Conservation (phyloP, 331 rosid species). For the Malus hybrid region DNA sequence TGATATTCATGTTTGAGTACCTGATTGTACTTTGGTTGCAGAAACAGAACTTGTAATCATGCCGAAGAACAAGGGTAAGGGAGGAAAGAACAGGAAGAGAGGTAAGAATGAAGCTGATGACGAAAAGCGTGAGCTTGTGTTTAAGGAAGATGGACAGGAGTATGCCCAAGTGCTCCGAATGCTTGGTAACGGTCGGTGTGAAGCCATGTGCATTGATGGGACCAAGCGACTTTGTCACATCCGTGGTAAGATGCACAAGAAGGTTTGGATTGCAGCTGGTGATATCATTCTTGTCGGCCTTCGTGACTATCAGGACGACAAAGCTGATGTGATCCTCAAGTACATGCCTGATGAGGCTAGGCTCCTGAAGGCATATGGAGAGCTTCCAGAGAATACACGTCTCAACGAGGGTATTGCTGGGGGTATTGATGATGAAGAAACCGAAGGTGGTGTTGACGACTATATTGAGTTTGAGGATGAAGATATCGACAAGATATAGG, state of each 20-base stretch:
- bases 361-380: conserved; percentile 50
- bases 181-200: conserved; percentile 45
- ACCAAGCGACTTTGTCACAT: conserved; percentile 39
- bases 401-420: conserved; percentile 43
- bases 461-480: conserved; percentile 49
- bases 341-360: conserved; percentile 51
- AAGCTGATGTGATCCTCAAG: conserved; percentile 46
- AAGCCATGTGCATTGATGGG: conserved; percentile 35
- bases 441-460: conserved; percentile 26
- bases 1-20: neutral
- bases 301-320: conserved; percentile 43
- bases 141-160: conserved; percentile 42
- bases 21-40: neutral
- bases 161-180: conserved; percentile 35
- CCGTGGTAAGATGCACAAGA: conserved; percentile 45
- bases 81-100: conserved; percentile 40
- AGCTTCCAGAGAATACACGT: conserved; percentile 42
- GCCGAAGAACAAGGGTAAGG: conserved; percentile 48
- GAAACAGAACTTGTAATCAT: conserved; percentile 13
- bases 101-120: conserved; percentile 38
- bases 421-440: conserved; percentile 34
- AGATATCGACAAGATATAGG: conserved; percentile 41
- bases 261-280: conserved; percentile 50
- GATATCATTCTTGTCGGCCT: conserved; percentile 41
- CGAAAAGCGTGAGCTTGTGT: conserved; percentile 36